Evolutionary conservation across 345 rosid genomes (phyloP), one percentile per base, ranked within the genome.

Genomic region (Citrus cavaleriei): DNA sequence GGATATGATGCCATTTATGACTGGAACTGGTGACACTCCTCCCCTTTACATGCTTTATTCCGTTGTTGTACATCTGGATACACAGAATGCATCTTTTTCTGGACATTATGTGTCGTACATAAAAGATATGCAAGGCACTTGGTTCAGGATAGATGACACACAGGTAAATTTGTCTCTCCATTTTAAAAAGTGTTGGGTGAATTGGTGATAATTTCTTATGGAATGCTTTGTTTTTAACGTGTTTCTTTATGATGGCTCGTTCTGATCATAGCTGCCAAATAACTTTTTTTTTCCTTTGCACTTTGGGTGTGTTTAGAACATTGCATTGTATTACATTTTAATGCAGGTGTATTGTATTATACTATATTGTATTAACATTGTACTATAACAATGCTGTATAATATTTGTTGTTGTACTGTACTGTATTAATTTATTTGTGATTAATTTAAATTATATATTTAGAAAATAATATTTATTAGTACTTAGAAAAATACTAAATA

Each of bases 21-120:
- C 97, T 35, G 84, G 89, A 84, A 81, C 81, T 9, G 88, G 84
- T 57, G 95, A 93, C 81, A 80, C 83, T 79, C 94, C 97, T 85
- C 97, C 94, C 7, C 93, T 89, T 74, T 93, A 90, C 81, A 67
- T 87, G 86, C 94, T 93, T 51, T 93, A 93, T 77, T 94, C 89
- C 55, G 95, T 90, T 46, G 89, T 91, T 64, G 97, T 93, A 86
- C 97, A 93, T 89, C 81, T 91, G 83, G 97, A 93, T 83, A 89
- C 89, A n/a, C 87, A 87, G 82, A 91, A 93, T 72, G 97, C 94
- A 75, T 91, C 94, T 38, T 91, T 93, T 82, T 89, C 97, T 0
- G 95, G 97, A 61, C 97, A 93, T 78, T 93, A 93, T 83, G 90
- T 93, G 18, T 92, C 95, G 0, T 93, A 93, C 71, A 90, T 93